Evolutionary conservation across 1,284 basidiomycete species (phyloP).

Genomic region (Laetiporus sulphureus): DNA sequence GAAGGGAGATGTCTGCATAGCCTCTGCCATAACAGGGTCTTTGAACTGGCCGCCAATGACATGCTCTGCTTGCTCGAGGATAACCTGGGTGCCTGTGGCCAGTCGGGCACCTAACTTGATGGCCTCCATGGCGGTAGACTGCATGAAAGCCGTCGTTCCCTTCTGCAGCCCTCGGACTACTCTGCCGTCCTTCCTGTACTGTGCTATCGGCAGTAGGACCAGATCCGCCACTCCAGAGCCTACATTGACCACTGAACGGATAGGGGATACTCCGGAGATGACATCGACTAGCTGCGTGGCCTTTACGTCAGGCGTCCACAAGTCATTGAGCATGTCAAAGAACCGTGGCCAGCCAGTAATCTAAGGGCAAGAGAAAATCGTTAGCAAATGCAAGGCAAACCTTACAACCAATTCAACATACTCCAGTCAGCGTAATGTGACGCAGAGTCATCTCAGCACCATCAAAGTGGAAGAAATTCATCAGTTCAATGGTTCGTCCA

Average conservation of each 20-base stretch:
- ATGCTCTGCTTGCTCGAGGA: constrained; percentile 92
- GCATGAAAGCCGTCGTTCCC: constrained; percentile 88
- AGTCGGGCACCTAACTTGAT: constrained; percentile 92
- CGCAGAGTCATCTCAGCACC: constrained; percentile 96
- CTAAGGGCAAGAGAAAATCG: constrained; percentile 32
- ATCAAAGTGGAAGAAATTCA: constrained; percentile 99
- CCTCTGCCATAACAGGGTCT: constrained; percentile 59
- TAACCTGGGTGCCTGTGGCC: constrained; percentile 96
- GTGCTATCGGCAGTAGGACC: constrained; percentile 91
- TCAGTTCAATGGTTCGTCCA: constrained; percentile 91
- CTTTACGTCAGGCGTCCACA: constrained; percentile 99
- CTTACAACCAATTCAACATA: constrained; percentile 35
- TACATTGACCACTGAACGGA: constrained; percentile 93
- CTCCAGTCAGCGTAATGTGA: constrained; percentile 87
- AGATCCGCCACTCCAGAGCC: constrained; percentile 95
- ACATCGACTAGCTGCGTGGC: constrained; percentile 97
- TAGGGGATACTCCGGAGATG: constrained; percentile 93
- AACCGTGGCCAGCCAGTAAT: constrained; percentile 86
- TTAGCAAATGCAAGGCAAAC: background rate
- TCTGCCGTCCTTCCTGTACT: constrained; percentile 96
- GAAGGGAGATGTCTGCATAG: constrained; percentile 38
- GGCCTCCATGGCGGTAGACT: constrained; percentile 90
- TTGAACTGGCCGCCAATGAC: constrained; percentile 80
- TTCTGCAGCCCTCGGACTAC: constrained; percentile 91
- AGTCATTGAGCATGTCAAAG: constrained; percentile 88